Percentiles rank a stretch among this genome's conserved stretches.
These are phyloP conservation scores for Gynochthodes officinalis DNA, from an alignment of 257 asterid genomes.

Conservation along the genomic window DNA sequence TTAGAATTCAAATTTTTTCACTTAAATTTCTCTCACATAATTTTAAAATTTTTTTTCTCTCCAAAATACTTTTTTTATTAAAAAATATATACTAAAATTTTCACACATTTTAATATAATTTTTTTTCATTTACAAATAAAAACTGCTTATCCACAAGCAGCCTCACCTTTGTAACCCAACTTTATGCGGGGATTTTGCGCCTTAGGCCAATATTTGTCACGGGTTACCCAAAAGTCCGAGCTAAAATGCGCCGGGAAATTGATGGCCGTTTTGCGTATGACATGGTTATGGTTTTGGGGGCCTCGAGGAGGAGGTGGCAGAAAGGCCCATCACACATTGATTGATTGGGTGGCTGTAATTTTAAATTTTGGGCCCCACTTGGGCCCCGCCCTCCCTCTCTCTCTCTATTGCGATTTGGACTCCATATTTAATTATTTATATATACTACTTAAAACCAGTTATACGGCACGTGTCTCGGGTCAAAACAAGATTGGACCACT, in stretches of 20 bases:
- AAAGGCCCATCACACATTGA: neutral
- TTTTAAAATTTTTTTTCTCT: too few relatives aligned
- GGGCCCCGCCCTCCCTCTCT: neutral
- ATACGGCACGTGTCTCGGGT: neutral
- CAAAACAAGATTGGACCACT: neutral
- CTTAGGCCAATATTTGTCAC: neutral
- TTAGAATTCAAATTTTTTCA: too few relatives aligned
- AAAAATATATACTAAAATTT: too few relatives aligned
- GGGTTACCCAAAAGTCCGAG: neutral
- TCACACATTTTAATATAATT: too few relatives aligned
- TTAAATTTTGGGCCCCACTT: neutral
- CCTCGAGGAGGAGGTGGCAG: neutral
- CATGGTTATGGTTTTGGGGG: too few relatives aligned
- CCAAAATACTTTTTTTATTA: too few relatives aligned
- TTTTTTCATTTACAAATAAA: too few relatives aligned
- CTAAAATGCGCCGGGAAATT: constrained; percentile 23
- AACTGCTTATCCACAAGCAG: too few relatives aligned
- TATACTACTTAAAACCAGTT: too few relatives aligned
- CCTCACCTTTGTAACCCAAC: too few relatives aligned
- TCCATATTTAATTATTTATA: too few relatives aligned
- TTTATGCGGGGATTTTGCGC: neutral
- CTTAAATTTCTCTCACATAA: too few relatives aligned
- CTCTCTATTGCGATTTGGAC: neutral
- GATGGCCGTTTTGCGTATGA: constrained; percentile 9
- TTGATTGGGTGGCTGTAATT: neutral